Base-by-base conservation (phyloP, 176 grass and related monocot species). In the Puccinellia tenuiflora region DNA sequence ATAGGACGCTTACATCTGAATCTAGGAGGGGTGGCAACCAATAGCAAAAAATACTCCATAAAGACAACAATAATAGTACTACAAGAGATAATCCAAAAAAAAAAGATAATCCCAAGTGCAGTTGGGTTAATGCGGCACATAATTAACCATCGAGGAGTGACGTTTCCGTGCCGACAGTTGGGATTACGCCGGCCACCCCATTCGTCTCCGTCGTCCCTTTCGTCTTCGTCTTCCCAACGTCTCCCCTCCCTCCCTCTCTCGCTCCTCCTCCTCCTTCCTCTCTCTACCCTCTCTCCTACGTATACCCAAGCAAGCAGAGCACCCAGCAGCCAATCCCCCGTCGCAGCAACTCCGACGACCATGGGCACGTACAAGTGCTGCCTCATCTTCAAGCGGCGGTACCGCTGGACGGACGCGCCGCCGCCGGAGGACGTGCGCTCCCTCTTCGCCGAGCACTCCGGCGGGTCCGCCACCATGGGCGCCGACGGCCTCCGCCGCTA, bases 351-450 rank as follows among this genome's bases (percentile, higher is more conserved):
- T 13, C 39, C 16, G n/a, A 2, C 26, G 21, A n/a, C 26, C 34
- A 88, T 88, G 90, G 83, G 53, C 11, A 93, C 85, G 12, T 98
- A 93, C 77, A 90, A 75, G 77, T 98, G 86, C 85, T 98, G 92
- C 84, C 66, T 90, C 72, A 79, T 88, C 89, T 98, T 98, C 91
- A 95, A 88, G 67, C 89, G 93, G 68, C 90, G 87, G 48, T 98
- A 87, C 89, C 96, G 45, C 62, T 30, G 78, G 79, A 88, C 61
- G 15, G 96, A 95, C 67, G 88, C 96, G n/a, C 59, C 90, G 46
- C 89, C 96, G 62, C 91, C 96, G 59, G 81, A 86, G 10, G 96
- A 95, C 62, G 89, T 95, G 22, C 85, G 62, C 55, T 7, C 34
- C 20, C 60, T 86, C 76, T 98, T 98, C 85, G 3, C 30, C 5